Evolutionary conservation across 352 stramenopile genomes (phyloP).

Genomic region (Phytophthora pisi): DNA sequence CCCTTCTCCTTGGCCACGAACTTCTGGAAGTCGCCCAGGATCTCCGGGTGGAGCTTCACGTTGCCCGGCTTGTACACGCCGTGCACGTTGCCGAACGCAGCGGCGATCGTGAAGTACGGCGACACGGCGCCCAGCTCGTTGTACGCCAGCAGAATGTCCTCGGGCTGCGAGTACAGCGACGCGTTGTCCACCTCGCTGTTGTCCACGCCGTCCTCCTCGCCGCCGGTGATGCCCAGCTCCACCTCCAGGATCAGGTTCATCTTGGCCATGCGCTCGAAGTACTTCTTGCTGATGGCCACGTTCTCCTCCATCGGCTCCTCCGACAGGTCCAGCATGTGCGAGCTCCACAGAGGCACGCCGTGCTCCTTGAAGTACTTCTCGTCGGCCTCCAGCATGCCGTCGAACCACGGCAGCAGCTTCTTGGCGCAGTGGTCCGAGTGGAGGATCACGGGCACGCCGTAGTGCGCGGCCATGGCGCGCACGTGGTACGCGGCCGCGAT

Average conservation of each 20-base stretch:
- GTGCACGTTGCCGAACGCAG: constrained; percentile 66
- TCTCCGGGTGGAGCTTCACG: constrained; percentile 97
- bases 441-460: constrained; percentile 97
- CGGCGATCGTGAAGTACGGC: constrained; percentile 96
- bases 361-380: constrained; percentile 96
- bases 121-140: constrained; percentile 93
- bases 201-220: constrained; percentile 98
- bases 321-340: constrained; percentile 99
- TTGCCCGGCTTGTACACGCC: constrained; percentile 99
- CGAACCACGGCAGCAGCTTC: constrained; percentile 98
- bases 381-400: constrained; percentile 95
- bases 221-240: constrained; percentile 98
- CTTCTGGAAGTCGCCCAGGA: constrained; percentile 97
- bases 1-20: constrained; percentile 74
- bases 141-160: constrained; percentile 89
- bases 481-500: constrained; percentile 96
- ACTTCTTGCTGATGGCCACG: constrained; percentile 97
- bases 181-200: constrained; percentile 96
- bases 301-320: constrained; percentile 99
- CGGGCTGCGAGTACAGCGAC: constrained; percentile 78
- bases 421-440: constrained; percentile 99
- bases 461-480: constrained; percentile 95
- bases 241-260: constrained; percentile 97
- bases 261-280: constrained; percentile 98
- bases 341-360: constrained; percentile 96